Evolutionary conservation across 2,329 filamentous ascomycete genomes (phyloP), one percentile per base, ranked within the genome.

Genomic region (Ilyonectria robusta): DNA sequence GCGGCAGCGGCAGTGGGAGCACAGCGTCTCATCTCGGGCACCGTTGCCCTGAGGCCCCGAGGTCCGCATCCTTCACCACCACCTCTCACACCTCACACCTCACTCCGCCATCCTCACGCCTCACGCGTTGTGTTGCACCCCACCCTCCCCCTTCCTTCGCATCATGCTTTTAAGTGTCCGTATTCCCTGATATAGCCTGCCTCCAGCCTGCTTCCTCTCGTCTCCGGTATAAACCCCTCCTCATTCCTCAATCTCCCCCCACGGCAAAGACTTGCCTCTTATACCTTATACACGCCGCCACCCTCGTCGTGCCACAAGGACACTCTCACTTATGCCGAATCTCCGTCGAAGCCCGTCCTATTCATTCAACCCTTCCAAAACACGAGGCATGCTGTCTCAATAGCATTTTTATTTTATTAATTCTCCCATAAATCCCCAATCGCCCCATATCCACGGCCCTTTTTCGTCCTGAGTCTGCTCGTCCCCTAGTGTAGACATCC

Each of bases 1-100:
- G 54, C 53, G 37, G 58, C 40, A 42, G 40, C 40, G 53, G 26
- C 26, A 53, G 51, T 44, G 51, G 51, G 51, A 65, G 26, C 58
- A 33, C 58, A 70, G 61, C 61, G 66, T 69, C 70, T 70, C 66
- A 69, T 69, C 68, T 66, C 58, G 53, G 46, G 56, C 65, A 59
- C 53, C n/a, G 40, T 59, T 70, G 66, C 64, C 60, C 66, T 66
- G 48, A 68, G 59, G 48, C 55, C 47, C 62, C 53, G 42, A 46
- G 50, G 59, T 65, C 65, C 62, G 55, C 62, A 23, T 59, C 65
- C 53, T 57, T 37, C 54, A 58, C 29, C 26, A 50, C 44, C 35
- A 65, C 53, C 58, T 53, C 56, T 31, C 33, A 23, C 51, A 60
- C 44, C 56, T 61, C 51, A 46, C 44, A 23, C 31, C 54, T 21